Base-by-base conservation (phyloP, 352 stramenopile species). In the Phytophthora tubulina region DNA sequence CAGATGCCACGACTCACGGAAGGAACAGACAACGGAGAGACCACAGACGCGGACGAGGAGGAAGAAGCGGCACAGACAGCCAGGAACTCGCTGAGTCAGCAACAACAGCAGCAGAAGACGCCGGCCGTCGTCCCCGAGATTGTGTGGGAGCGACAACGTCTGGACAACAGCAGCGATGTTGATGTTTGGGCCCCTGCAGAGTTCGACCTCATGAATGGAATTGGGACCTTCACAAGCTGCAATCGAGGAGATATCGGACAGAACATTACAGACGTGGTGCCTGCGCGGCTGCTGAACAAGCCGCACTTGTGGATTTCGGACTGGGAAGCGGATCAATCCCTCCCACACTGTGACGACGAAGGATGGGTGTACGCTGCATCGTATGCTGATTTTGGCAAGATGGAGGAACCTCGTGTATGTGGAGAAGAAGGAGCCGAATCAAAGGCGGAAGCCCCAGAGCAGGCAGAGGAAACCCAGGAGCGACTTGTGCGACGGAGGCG, bases 361-460 rank as follows among this genome's bases (percentile, higher is more conserved):
- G 88, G 88, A 42, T 96, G 88, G 88, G 74, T 92, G 14, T 96
- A 96, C 46, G 84, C 79, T 1, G 52, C 68, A 11, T 75, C 67
- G 30, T 83, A 86, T 41, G 30, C 48, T 6, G 72, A 73, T 13
- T 85, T 91, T 50, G 70, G 70, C n/a, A 65, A 57, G 38, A 53
- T 69, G 32, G 65, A 77, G 5, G 50, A 70, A 10, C 50, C 41
- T 21, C 5, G 52, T 6, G 46, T 53, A 10, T 36, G 11, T 6
- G 64, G 27, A 62, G 45, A 72, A 38, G 62, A 70, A 17, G 38
- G 30, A 48, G 33, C 21, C 11, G 38, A 50, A 4, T 6, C 9
- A 3, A 55, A 62, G 38, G n/a, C 32, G 17, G 51, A 56, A 57
- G 44, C 3, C 53, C 15, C 48, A 58, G 50, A 66, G 52, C 7